Evolutionary conservation across 305 asterid genomes (phyloP), one percentile per base, ranked within the genome.

Genomic region (Fraxinus paxiana): DNA sequence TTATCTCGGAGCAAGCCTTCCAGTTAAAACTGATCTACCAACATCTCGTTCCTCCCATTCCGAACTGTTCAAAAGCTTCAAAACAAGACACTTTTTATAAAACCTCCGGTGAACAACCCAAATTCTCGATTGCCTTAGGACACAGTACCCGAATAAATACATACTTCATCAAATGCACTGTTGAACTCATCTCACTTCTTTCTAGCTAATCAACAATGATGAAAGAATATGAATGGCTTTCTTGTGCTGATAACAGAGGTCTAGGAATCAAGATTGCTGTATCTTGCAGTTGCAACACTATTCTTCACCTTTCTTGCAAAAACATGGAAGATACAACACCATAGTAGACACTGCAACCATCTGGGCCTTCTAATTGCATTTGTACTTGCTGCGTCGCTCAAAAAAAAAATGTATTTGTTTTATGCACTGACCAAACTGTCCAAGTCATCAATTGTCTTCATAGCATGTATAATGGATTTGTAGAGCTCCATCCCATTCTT

Each of bases 251-350:
- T 22, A 10, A 75, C 81, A 59, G 37, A 31, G 77, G 17, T 80
- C 75, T 69, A 17, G 48, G 78, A 46, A 46, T 34, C 79, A 74
- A 28, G 67, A 77, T 48, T 78, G 75, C 70, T 86, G 67, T 77
- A 77, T 43, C 70, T 59, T 38, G 76, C 56, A 28, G 69, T 54
- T 82, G 71, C 61, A 75, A 26, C 63, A 75, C 51, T 77, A 30
- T 80, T 46, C 76, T 76, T 17, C 28, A 41, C 67, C 38, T 77
- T 73, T 76, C 71, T 12, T 34, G 28, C 79, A 54, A 74, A 81
- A 48, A 48, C 69, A 75, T 79, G 83, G 76, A 84, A 51, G 76
- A 74, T 73, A 26, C 82, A 28, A 17, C 71, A 7, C 79, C 73
- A 20, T 30, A 67, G 67, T 69, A 26, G 69, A 71, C 63, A 34